Conservation (phyloP, 306 rosid species). For the Herpetospermum pedunculosum region DNA sequence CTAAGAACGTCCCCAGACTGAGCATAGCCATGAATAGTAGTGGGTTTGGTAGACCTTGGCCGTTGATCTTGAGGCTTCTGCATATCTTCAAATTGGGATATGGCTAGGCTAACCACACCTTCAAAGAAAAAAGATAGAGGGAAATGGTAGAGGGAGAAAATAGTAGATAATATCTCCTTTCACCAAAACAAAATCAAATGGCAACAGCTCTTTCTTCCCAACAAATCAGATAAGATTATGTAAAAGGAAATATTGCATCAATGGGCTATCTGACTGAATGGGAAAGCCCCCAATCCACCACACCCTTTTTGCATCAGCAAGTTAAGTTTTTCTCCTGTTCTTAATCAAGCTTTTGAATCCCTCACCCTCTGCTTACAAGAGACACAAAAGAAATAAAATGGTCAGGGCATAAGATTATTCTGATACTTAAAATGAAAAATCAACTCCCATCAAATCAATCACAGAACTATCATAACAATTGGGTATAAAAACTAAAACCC, state of each 20-base stretch:
- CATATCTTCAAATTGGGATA: conserved; percentile 22
- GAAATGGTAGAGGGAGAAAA: not conserved
- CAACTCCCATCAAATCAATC: not conserved
- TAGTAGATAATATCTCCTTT: not conserved
- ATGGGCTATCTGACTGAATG: not conserved
- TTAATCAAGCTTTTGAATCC: not conserved
- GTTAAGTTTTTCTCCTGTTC: not conserved
- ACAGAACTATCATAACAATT: not conserved
- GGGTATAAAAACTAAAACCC: not conserved
- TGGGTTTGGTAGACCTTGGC: conserved; percentile 51
- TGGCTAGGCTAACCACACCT: conserved; percentile 3
- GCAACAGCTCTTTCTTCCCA: not conserved
- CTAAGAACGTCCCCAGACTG: conserved; percentile 60
- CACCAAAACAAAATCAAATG: not conserved
- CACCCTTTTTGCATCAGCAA: not conserved
- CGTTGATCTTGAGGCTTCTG: conserved; percentile 54
- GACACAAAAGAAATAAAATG: not conserved
- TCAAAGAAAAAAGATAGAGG: not conserved
- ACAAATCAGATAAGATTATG: not conserved
- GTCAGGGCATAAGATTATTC: not conserved
- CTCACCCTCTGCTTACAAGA: conserved; percentile 1
- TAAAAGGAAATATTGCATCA: not conserved
- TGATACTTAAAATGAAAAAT: not conserved
- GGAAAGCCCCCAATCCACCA: not conserved
- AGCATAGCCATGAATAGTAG: conserved; percentile 70